Base-by-base conservation (phyloP, 177 flowering plant genomes). In the Vitis hybrid region DNA sequence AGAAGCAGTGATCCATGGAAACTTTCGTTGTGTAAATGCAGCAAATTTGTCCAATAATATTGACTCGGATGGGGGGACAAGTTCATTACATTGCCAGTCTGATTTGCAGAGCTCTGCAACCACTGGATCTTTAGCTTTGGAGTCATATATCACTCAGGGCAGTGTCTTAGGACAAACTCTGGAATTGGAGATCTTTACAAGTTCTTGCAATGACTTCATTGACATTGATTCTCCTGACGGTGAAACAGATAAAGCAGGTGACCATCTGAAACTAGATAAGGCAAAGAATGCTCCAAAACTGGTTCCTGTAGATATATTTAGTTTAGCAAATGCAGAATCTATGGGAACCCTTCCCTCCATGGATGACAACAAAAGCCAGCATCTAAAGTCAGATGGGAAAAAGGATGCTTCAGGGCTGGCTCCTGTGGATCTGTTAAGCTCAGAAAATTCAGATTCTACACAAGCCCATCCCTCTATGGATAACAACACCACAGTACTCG, bases 361-460 rank as follows among this genome's bases (percentile, higher is more conserved):
- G 45, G 45, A 39, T 39, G 45, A 39, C 45, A 39, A 39, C 8
- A 39, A 39, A 39, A 39, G 45, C 45, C 45, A 39, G 5, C 45
- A 39, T 39, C 45, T 39, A 39, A 39, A 39, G 45, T 39, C 45
- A 39, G 45, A 39, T 39, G 45, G 45, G 45, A 39, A 39, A 39
- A 39, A 77, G 45, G 86, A 82, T 68, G 15, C 78, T 45, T 68
- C 79, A 39, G 75, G 78, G 64, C 55, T 79, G 39, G 83, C 79
- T 16, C 83, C 81, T 19, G 82, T 77, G 57, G 84, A 87, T 74
- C 74, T 66, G 56, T 80, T 81, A 70, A 55, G 71, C 68, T 76
- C 85, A 15, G 55, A 45, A 64, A 39, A 39, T 39, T 67, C 80
- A n/a, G 79, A 80, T 67, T 53, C 70, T 51, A 61, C 39, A 51